A percentile compares a stretch with the other conserved stretches of the same genome.
These are phyloP conservation scores for Agaricus sinodeliciosus DNA, from an alignment of 768 basidiomycete genomes.

Conservation along the genomic window DNA sequence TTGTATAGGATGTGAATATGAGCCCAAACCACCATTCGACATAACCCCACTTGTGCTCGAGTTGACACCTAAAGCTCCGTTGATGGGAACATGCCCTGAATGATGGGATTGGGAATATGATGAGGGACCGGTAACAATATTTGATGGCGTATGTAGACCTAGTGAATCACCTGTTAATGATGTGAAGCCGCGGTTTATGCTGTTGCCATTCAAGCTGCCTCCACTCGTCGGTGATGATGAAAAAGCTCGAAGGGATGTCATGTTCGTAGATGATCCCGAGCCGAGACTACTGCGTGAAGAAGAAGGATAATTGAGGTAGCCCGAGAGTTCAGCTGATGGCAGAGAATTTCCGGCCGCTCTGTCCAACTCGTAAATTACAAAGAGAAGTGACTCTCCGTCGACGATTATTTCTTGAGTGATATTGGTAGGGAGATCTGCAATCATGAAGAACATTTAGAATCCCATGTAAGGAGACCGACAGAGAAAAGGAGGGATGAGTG, in stretches of 20 bases:
- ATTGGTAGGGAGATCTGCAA: constrained; percentile 41
- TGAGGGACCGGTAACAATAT: neutral
- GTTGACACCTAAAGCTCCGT: neutral
- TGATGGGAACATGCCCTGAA: neutral
- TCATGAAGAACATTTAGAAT: constrained; percentile 10
- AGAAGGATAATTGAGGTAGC: constrained; percentile 24
- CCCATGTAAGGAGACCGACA: constrained; percentile 19
- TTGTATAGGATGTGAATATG: constrained; percentile 17
- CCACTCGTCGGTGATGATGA: neutral
- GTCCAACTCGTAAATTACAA: constrained; percentile 63
- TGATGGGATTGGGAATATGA: constrained; percentile 15
- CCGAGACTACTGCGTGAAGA: neutral
- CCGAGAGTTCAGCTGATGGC: constrained; percentile 57
- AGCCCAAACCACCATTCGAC: constrained; percentile 6
- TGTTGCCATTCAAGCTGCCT: neutral
- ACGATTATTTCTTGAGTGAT: constrained; percentile 68
- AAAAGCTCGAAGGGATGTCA: neutral
- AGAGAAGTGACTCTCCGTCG: constrained; percentile 57
- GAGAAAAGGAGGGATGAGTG: constrained; percentile 9
- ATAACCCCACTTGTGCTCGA: neutral
- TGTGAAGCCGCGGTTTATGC: neutral
- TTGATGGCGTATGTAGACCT: neutral
- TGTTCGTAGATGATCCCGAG: neutral
- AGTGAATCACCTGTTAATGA: neutral
- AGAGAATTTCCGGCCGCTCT: constrained; percentile 40